Evolutionary conservation across 257 asterid genomes (phyloP), one percentile per base, ranked within the genome.

Genomic region (Capsicum chinense): DNA sequence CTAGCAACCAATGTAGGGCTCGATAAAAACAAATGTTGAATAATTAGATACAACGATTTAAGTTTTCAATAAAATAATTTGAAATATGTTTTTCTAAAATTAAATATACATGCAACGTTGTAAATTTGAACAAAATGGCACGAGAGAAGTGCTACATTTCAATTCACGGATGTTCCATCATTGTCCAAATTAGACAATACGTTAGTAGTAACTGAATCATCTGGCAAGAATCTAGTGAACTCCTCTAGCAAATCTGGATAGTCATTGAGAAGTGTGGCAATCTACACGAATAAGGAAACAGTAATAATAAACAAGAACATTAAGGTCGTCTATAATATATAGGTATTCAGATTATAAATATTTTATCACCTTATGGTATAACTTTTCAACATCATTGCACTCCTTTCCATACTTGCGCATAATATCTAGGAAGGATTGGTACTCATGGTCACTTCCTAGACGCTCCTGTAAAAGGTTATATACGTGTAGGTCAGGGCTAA

Each of bases 201-300:
- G 1, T 44, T 44, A 0, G 8, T 6, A 44, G 69, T 62, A 62
- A 5, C 26, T 21, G 39, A 62, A 21, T 62, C 26, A 4, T 39
- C 5, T 11, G 12, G 26, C 82, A 97, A 84, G 88, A 95, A 95
- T 89, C 93, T 92, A 62, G 94, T 92, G 89, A 94, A 95, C 92
- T 97, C 98, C 9, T 91, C 99, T 56, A 93, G 97, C 87, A 97
- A 97, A 90, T 97, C 99, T 26, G 92, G 92, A 82, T 97, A 98
- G 83, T 90, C 96, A 59, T 84, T 90, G 87, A 97, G 92, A 86
- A 97, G 97, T 16, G 87, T 86, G 67, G 94, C 95, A 86, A 97
- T 97, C 99, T 97, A 91, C 73, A 87, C 64, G 81, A 54, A 84
- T n/a, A 42, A 39, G 5, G 14, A 19, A 9, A 63, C 21, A 10